Percentiles rank a stretch among this genome's conserved stretches.
Evolutionary conservation across 2,329 filamentous ascomycete genomes (phyloP).

Genomic region (Stemphylium lycopersici): DNA sequence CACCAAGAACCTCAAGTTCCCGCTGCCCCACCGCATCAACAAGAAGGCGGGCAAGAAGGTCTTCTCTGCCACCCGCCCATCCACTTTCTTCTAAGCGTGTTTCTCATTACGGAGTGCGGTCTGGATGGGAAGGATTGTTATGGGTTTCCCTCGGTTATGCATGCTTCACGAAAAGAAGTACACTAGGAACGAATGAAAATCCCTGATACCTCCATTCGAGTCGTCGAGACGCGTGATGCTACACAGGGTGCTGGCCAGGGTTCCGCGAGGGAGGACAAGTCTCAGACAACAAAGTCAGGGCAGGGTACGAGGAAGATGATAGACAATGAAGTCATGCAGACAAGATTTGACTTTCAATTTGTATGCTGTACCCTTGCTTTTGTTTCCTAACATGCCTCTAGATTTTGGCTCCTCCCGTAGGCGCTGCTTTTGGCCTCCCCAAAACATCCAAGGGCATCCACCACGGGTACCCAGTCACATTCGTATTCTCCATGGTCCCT

Average conservation of each 20-base stretch:
- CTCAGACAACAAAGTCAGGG: conserved; percentile 4
- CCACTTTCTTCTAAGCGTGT: conserved; percentile 89
- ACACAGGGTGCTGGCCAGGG: conserved; percentile 18
- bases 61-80: conserved; percentile 90
- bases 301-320: conserved; percentile 11
- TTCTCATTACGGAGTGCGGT: conserved; percentile 49
- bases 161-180: conserved; percentile 52
- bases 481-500: conserved; percentile 65
- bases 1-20: conserved; percentile 95
- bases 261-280: conserved; percentile 3
- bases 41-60: conserved; percentile 86
- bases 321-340: conserved; percentile 21
- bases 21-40: conserved; percentile 93
- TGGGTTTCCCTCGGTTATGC: conserved; percentile 50
- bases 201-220: conserved; percentile 44
- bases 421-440: conserved; percentile 47
- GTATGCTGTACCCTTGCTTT: neutral
- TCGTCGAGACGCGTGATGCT: conserved; percentile 31
- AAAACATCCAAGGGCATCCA: conserved; percentile 64
- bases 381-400: conserved; percentile 16
- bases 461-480: conserved; percentile 69
- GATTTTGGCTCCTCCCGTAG: conserved; percentile 38
- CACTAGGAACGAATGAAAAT: conserved; percentile 53
- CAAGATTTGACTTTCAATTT: neutral
- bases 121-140: conserved; percentile 47